phyloP scores from a whole-genome alignment of 768 basidiomycete genomes.

The Boletus speciosus region DNA sequence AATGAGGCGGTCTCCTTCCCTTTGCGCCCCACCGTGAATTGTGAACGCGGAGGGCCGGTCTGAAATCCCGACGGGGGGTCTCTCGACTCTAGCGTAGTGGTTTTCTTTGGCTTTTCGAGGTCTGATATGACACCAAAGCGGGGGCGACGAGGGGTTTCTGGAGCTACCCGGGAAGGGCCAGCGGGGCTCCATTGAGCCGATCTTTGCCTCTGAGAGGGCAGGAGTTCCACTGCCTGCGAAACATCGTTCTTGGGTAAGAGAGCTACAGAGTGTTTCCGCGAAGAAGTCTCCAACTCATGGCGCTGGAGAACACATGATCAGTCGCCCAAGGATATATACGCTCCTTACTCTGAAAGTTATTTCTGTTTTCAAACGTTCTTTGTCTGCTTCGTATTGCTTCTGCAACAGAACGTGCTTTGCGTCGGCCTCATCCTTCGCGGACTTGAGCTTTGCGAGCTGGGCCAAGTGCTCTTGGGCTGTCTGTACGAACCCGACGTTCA shows the following conservation, averaged over 20 bases:
- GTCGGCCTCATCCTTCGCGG: slow-evolving; percentile 60
- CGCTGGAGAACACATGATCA: slow-evolving; percentile 42
- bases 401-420: slow-evolving; percentile 51
- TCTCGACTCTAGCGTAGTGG: slow-evolving; percentile 10
- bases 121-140: slow-evolving; percentile 31
- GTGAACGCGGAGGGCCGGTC: slow-evolving; percentile 17
- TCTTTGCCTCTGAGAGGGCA: slow-evolving; percentile 39
- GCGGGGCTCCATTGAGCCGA: slow-evolving; percentile 30
- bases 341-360: slow-evolving; percentile 61
- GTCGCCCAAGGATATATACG: slow-evolving; percentile 1
- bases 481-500: slow-evolving; percentile 31
- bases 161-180: slow-evolving; percentile 27
- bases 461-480: slow-evolving; percentile 54
- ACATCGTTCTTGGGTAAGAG: slow-evolving; percentile 43
- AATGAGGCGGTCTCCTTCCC: slow-evolving; percentile 14
- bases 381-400: slow-evolving; percentile 62
- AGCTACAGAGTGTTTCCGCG: slow-evolving; percentile 47
- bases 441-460: slow-evolving; percentile 53
- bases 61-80: slow-evolving; percentile 29
- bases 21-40: slow-evolving; percentile 10
- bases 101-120: slow-evolving; percentile 21
- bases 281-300: slow-evolving; percentile 61
- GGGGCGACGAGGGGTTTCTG: slow-evolving; percentile 40
- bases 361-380: slow-evolving; percentile 67
- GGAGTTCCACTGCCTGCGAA: slow-evolving; percentile 39